Evolutionary conservation across 1,139 yeast genomes (phyloP).

Genomic region (Pichia sp.): DNA sequence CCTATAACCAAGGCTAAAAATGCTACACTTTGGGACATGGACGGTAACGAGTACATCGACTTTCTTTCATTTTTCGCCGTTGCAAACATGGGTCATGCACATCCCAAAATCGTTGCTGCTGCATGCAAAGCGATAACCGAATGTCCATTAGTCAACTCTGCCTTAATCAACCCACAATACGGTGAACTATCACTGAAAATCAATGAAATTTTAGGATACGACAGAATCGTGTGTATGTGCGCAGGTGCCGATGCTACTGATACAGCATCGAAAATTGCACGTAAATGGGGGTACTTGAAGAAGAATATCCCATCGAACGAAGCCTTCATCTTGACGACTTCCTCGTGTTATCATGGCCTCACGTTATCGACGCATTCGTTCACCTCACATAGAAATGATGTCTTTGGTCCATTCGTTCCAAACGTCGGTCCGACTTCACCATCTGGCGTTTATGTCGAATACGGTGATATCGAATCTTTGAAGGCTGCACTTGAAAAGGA

Average conservation of each 20-base stretch:
- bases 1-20: conserved; percentile 23
- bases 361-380: conserved; percentile 29
- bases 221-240: conserved; percentile 23
- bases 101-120: conserved; percentile 30
- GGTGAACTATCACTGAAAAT: conserved; percentile 14
- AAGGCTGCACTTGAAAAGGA: conserved; percentile 21
- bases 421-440: conserved; percentile 22
- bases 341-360: conserved; percentile 29
- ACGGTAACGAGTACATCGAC: conserved; percentile 30
- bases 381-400: conserved; percentile 13
- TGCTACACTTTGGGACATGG: conserved; percentile 26
- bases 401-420: conserved; percentile 26
- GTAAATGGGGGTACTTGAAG: conserved; percentile 28
- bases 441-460: conserved; percentile 18
- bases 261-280: conserved; percentile 28
- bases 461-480: conserved; percentile 23
- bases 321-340: conserved; percentile 24
- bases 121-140: conserved; percentile 22
- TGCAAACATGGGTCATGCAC: conserved; percentile 31
- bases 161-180: conserved; percentile 22
- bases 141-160: conserved; percentile 24
- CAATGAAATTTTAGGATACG: conserved; percentile 15
- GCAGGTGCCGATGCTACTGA: conserved; percentile 31
- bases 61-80: conserved; percentile 29
- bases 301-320: conserved; percentile 21